Base-by-base conservation (phyloP, 257 asterid genomes). In the Asclepias syriaca region DNA sequence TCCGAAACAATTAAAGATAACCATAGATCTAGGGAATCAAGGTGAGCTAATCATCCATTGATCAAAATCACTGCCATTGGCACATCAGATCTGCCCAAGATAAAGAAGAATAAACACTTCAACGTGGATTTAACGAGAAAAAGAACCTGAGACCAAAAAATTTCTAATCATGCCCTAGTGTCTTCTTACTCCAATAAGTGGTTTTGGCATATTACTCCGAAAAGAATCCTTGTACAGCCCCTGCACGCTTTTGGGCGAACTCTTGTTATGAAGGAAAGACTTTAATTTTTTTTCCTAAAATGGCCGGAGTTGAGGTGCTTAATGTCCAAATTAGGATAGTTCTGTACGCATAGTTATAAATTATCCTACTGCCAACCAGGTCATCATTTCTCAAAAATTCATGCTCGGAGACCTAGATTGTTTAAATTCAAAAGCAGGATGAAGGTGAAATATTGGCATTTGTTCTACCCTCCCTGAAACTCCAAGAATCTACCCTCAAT, bases 1-100 rank as follows among this genome's bases (percentile, higher is more conserved):
- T 13, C 49, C 29, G n/a, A 74, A 69, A 59, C 64, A 65, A 70
- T 59, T 72, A 29, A 78, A 45, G 58, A 37, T 63, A 77, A 68
- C 43, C 46, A 66, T 49, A 73, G 87, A 86, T 80, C 88, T 83
- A 69, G 64, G 46, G n/a, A 69, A 15, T 16, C 60, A 45, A 18
- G 48, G 29, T 21, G 40, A 45, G 68, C 45, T 61, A 32, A 75
- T 73, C 76, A 72, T 63, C 45, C 68, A 15, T 56, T 63, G 29
- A 63, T 19, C 37, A 69, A 58, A 48, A 56, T 48, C 74, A 64
- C 65, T n/a, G 72, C 63, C 16, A 12, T 59, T 15, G 58, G 45
- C 70, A 60, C 32, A 79, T 32, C 87, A 89, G 91, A 87, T 89
- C 91, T 85, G 83, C 85, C 72, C 45, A 65, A 70, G 54, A 70